Evolutionary conservation across 495 filamentous ascomycete genomes (phyloP), one percentile per base, ranked within the genome.

Genomic region (Penicillium samsonianum): DNA sequence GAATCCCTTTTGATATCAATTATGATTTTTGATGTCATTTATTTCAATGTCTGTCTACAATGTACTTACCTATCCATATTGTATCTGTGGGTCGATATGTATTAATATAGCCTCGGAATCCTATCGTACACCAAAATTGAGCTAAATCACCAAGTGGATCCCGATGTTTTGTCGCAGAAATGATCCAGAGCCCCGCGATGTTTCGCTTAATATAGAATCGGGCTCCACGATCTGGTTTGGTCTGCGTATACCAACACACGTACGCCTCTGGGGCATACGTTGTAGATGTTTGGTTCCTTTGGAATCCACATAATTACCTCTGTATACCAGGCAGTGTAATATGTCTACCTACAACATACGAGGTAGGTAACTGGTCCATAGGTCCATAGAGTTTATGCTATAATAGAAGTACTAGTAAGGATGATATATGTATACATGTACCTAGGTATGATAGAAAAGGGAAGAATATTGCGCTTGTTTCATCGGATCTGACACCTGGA

Each of bases 161-260:
- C 35, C 35, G 2, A 37, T 16, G 14, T 37, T n/a, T 37, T 33
- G 51, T 44, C 40, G 40, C 51, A 53, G 40, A 30, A 43, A 19
- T 35, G 51, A 16, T 44, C 41, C 28, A 43, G 31, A 44, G 40
- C 51, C 51, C 51, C 51, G 38, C 28, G 52, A 37, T 12, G 26
- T 54, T 53, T 54, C 52, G 52, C 52, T 54, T 54, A 54, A 46
- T 54, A 54, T 54, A 54, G 52, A 44, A 54, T 17, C 6, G 30
- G 42, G 26, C 10, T 31, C 50, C 50, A 43, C 50, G 38, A 28
- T 16, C 17, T 31, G 4, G 22, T 12, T 50, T 31, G 12, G 47
- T 50, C 33, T 50, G 30, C 31, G 28, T 30, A 30, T 30, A 8
- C 14, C 25, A 19, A 23, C 16, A 38, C 33, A 52, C n/a, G 50